Conservation (phyloP, 169 alveolate species). For the Condylostoma magnum region DNA sequence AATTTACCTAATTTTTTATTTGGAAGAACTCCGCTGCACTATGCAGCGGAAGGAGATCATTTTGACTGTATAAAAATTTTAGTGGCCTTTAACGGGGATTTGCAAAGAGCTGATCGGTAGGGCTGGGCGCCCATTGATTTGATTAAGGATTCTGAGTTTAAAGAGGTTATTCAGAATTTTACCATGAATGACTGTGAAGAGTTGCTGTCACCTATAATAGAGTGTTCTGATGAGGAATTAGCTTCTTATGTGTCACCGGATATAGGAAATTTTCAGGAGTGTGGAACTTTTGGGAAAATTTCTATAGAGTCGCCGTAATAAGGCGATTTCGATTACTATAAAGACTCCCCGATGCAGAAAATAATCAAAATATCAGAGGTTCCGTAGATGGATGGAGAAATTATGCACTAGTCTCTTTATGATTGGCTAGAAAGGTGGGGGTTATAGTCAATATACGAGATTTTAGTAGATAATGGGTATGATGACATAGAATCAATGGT, state of each 20-base stretch:
- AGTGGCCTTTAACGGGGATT: conserved; percentile 1
- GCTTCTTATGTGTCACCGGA: no score
- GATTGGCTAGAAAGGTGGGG: conserved; percentile 8
- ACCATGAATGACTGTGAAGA: no score
- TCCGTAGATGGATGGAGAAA: no score
- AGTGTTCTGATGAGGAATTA: no score
- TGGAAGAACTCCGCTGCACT: conserved; percentile 25
- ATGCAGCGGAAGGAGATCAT: conserved; percentile 26
- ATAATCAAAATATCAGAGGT: no score
- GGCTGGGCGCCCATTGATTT: conserved; percentile 15
- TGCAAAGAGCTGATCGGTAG: background rate
- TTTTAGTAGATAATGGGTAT: background rate
- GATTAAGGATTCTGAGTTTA: background rate
- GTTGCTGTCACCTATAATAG: no score
- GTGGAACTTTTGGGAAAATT: no score
- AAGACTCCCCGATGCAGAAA: no score
- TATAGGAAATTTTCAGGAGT: no score
- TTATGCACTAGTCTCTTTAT: background rate
- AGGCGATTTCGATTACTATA: no score
- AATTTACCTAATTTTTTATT: conserved; percentile 14
- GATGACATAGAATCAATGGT: conserved; percentile 17
- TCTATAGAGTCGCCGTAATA: no score
- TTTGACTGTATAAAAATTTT: conserved; percentile 1
- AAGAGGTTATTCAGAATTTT: background rate
- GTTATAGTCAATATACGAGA: background rate